Base-by-base conservation (phyloP, 306 rosid genomes). In the Nissolia schottii region DNA sequence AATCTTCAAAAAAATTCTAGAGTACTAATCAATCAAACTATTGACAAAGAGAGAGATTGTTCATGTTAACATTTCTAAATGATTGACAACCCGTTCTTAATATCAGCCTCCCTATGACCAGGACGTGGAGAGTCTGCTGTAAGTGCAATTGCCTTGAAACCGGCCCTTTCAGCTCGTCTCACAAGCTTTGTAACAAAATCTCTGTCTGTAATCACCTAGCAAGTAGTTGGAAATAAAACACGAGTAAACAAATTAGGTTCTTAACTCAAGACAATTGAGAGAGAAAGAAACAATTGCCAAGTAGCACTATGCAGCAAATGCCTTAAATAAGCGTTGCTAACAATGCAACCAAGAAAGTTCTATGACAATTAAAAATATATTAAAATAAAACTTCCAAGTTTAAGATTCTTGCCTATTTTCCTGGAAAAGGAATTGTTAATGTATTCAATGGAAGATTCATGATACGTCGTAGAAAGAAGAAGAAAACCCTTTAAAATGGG, bases 91-190 rank as follows among this genome's bases (percentile, higher is more conserved):
- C 98, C 86, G 86, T 93, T 93, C 85, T 89, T 93, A 80, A 93
- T 93, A 79, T 93, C 97, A 22, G 97, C 97, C 77, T 93, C 96
- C 77, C 98, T 80, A 45, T 97, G 96, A 64, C 98, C 98, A 24
- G 91, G 97, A 55, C 85, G 45, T 62, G 98, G 98, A 73, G 92
- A 86, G 78, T 93, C 98, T 46, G 89, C 98, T 9, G 98, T 93
- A 62, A 93, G 92, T 34, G 88, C 94, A 78, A 93, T 93, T 32
- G 98, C 98, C 85, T 87, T 93, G 86, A 89, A 93, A 72, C 98
- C 97, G 68, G 98, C 97, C 61, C 76, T 87, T 84, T 93, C 98
- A 37, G 98, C 98, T 87, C 97, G 87, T 77, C 80, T 91, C 76
- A 93, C 97, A 49, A 93, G 97, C 55, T 93, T 97, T 57, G 74